Evolutionary conservation across 1,284 basidiomycete genomes (phyloP).

Genomic region (Austropuccinia psidii): DNA sequence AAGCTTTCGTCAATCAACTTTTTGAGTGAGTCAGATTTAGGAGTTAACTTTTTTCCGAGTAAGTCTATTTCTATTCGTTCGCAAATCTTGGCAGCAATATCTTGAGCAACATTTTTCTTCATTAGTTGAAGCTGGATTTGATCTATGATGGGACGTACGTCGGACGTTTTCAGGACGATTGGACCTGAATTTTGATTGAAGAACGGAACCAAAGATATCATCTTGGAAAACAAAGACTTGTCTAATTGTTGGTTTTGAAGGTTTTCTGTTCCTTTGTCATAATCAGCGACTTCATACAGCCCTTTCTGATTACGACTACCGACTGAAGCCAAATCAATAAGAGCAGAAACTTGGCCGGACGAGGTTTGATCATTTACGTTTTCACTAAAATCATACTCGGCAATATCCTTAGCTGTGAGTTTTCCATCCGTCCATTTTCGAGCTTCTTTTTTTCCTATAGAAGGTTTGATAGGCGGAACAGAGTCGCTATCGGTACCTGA

Average conservation of each 20-base stretch:
- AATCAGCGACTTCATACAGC: constrained; percentile 87
- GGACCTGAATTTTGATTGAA: constrained; percentile 43
- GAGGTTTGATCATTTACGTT: constrained; percentile 48
- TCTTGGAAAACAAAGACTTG: constrained; percentile 29
- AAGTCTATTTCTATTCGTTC: constrained; percentile 81
- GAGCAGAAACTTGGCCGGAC: constrained; percentile 54
- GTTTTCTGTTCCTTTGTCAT: constrained; percentile 57
- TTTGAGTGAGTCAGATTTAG: constrained; percentile 65
- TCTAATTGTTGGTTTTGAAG: constrained; percentile 37
- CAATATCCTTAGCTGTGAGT: constrained; percentile 73
- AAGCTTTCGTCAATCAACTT: constrained; percentile 75
- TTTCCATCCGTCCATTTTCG: constrained; percentile 81
- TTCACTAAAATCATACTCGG: constrained; percentile 67
- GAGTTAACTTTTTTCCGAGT: constrained; percentile 70
- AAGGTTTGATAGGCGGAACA: not conserved
- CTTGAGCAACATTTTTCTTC: constrained; percentile 96
- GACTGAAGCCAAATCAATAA: constrained; percentile 70
- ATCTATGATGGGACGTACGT: constrained; percentile 77
- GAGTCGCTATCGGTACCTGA: constrained; percentile 29
- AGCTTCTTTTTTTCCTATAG: constrained; percentile 61
- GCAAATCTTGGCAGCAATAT: constrained; percentile 89
- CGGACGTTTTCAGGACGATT: constrained; percentile 64
- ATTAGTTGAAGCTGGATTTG: constrained; percentile 96
- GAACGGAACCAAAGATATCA: constrained; percentile 47
- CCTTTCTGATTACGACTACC: constrained; percentile 74